A percentile compares a stretch with the other conserved stretches of the same genome.
These are phyloP conservation scores for Taphrina confusa DNA, from an alignment of 1,139 yeast species.

Conservation along the genomic window DNA sequence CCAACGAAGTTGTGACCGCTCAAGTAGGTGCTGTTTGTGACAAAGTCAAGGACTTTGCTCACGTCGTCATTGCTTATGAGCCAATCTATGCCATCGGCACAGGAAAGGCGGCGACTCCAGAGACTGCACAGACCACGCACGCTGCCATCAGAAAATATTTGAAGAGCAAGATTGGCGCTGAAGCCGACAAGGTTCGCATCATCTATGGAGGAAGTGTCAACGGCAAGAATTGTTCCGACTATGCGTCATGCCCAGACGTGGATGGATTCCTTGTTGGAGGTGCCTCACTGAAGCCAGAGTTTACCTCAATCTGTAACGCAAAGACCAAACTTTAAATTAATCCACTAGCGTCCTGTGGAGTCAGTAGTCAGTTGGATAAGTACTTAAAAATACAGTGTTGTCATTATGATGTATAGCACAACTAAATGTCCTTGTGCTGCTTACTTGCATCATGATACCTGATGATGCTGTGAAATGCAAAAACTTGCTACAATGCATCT, in stretches of 20 bases:
- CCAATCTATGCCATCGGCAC: slow-evolving; percentile 99
- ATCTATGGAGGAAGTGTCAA: slow-evolving; percentile 98
- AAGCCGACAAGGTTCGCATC: slow-evolving; percentile 80
- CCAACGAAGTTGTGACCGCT: slow-evolving; percentile 82
- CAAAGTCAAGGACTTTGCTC: slow-evolving; percentile 83
- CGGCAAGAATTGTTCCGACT: slow-evolving; percentile 87
- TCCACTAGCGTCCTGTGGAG: too few relatives aligned
- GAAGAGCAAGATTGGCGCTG: slow-evolving; percentile 70
- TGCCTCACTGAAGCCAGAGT: slow-evolving; percentile 98
- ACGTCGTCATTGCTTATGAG: slow-evolving; percentile 92
- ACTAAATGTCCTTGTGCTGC: too few relatives aligned
- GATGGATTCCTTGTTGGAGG: slow-evolving; percentile 99
- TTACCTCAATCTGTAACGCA: slow-evolving; percentile 79
- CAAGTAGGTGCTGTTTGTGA: slow-evolving; percentile 88
- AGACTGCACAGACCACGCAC: slow-evolving; percentile 76
- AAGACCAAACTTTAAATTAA: slow-evolving; percentile 9
- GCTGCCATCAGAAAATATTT: slow-evolving; percentile 81
- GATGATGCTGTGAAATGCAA: too few relatives aligned
- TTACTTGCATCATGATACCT: too few relatives aligned
- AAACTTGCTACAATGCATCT: too few relatives aligned
- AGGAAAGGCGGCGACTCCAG: slow-evolving; percentile 98
- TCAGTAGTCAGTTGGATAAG: too few relatives aligned
- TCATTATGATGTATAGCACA: too few relatives aligned
- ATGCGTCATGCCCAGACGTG: slow-evolving; percentile 88
- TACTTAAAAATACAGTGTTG: too few relatives aligned